Evolutionary conservation across 129 eudicot species (phyloP).

Genomic region (Oenanthe sinensis): DNA sequence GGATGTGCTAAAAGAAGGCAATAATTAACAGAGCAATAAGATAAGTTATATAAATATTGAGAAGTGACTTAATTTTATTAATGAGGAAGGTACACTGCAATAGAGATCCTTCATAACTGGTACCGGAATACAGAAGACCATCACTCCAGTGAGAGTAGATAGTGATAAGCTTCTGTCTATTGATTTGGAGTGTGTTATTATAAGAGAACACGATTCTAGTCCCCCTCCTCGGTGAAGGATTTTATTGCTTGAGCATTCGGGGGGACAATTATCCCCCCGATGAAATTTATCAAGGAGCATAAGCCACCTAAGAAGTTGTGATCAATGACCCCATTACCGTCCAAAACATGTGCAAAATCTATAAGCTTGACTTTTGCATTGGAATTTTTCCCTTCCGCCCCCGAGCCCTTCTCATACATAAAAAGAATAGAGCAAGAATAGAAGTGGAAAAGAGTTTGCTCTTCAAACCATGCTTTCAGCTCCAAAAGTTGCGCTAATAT

Average conservation of each 20-base stretch:
- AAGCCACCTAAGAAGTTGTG: slow-evolving; percentile 94
- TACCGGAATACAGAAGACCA: neutral
- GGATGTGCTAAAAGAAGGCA: no score
- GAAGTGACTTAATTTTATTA: no score
- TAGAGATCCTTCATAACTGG: neutral
- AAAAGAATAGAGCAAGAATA: slow-evolving; percentile 68
- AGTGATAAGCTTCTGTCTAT: neutral
- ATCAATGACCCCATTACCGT: slow-evolving; percentile 68
- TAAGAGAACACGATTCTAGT: neutral
- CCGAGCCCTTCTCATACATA: slow-evolving; percentile 44
- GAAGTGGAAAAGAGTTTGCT: slow-evolving; percentile 60
- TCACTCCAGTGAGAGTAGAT: neutral
- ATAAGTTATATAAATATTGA: no score
- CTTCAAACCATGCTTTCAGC: slow-evolving; percentile 86
- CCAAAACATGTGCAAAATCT: slow-evolving; percentile 75
- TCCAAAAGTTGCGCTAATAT: slow-evolving; percentile 69
- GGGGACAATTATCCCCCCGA: slow-evolving; percentile 28
- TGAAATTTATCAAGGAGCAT: slow-evolving; percentile 76
- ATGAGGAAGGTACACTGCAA: neutral
- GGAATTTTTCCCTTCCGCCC: slow-evolving; percentile 21
- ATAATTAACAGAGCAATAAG: no score
- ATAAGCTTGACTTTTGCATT: slow-evolving; percentile 54
- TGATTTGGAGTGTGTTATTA: slow-evolving; percentile 1
- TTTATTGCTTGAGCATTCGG: slow-evolving; percentile 14
- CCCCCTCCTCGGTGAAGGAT: slow-evolving; percentile 7